A percentile compares a stretch with the other conserved stretches of the same genome.
Conservation (phyloP, 2,329 filamentous ascomycete genomes). For the Epicoccum nigrum region DNA sequence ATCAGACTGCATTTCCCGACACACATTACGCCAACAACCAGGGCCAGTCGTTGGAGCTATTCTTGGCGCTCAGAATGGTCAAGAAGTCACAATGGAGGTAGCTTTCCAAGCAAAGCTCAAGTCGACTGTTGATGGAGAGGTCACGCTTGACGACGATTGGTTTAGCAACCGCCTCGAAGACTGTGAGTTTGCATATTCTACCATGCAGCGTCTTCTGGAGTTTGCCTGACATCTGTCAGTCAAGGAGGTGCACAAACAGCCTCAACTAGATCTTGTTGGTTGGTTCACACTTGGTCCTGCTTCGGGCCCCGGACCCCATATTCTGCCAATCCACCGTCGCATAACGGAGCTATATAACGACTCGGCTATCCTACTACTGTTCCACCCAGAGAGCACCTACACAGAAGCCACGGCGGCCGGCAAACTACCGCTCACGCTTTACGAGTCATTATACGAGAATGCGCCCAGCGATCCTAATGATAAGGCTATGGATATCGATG, state of each 20-base stretch:
- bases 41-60: slow-evolving; percentile 85
- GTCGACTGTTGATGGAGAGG: slow-evolving; percentile 58
- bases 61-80: slow-evolving; percentile 89
- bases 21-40: slow-evolving; percentile 75
- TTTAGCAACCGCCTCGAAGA: slow-evolving; percentile 82
- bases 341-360: slow-evolving; percentile 79
- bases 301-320: slow-evolving; percentile 69
- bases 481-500: slow-evolving; percentile 66
- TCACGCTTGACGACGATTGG: slow-evolving; percentile 70
- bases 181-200: slow-evolving; percentile 63
- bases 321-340: slow-evolving; percentile 78
- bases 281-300: slow-evolving; percentile 84
- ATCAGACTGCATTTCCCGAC: slow-evolving; percentile 93
- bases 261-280: slow-evolving; percentile 80
- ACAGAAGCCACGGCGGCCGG: slow-evolving; percentile 67
- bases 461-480: slow-evolving; percentile 42
- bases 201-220: not conserved
- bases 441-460: slow-evolving; percentile 70
- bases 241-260: slow-evolving; percentile 85
- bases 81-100: slow-evolving; percentile 89
- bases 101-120: slow-evolving; percentile 78
- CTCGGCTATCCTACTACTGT: slow-evolving; percentile 83
- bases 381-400: slow-evolving; percentile 71
- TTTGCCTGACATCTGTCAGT: slow-evolving; percentile 58
- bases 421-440: slow-evolving; percentile 87